Base-by-base conservation (phyloP, 352 stramenopile genomes). In the Phytopythium delawarense region DNA sequence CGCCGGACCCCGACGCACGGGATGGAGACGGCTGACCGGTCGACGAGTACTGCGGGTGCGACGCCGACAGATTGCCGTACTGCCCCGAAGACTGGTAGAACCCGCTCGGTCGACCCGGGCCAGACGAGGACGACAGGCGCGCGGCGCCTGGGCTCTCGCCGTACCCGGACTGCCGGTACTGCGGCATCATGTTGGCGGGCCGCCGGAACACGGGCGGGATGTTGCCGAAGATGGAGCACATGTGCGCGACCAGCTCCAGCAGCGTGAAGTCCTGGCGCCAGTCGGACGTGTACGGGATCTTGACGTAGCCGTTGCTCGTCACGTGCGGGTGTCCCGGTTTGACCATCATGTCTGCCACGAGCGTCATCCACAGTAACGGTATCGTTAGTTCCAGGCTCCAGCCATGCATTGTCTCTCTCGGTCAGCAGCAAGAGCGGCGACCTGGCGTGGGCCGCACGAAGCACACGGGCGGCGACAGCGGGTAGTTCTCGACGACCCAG, bases 151-250 rank as follows among this genome's bases (percentile, higher is more conserved):
- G 71, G 13, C 50, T 80, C 4, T 57, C 65, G 20, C 75, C 69
- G 56, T 75, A 74, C 62, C 69, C 49, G 5, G 61, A 46, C n/a
- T 69, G 72, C 20, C 64, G 66, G 46, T 81, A 82, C 11, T 77
- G 61, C 28, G 73, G 67, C 28, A 64, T 66, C 13, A 72, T 64
- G 50, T 84, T 75, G 3, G 76, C 70, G 11, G 85, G 85, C 20
- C 87, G 81, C 45, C 83, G 80, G 56, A 93, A 96, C 2, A 96
- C 87, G 11, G 85, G 87, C 12, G 87, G 87, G 63, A 92, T 92
- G 58, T 88, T 92, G 42, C 87, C 86, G 59, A 96, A 96, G 46
- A 96, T 92, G n/a, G 84, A 94, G 73, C 87, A 94, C 74, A 94
- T 89, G 63, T 93, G 87, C 9, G 85, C 87, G 4, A 96, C 81